Base-by-base conservation (phyloP, 495 filamentous ascomycete species). In the Schizothecium vesticola region DNA sequence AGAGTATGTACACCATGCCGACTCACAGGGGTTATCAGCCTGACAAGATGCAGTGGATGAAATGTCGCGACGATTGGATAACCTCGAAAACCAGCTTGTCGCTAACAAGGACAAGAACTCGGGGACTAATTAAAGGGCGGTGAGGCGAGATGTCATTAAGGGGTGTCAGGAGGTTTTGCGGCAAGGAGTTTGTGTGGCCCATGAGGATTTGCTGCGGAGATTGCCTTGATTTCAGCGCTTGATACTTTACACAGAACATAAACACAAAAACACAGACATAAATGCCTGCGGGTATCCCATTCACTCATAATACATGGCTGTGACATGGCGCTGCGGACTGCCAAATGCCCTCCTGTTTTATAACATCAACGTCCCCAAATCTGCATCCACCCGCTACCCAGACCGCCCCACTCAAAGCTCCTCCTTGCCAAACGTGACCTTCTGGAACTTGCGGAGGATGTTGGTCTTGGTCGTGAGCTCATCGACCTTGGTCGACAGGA, bases 31-130 rank as follows among this genome's bases (percentile, higher is more conserved):
- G 12, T 16, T 43, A 43, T 19, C 24, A 33, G 7, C 25, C 26
- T 36, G 3, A 23, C n/a, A 51, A 51, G 33, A 31, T 51, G 31
- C 70, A 97, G 93, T 98, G 89, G 94, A 98, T 73, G 95, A 97
- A 65, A 97, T 98, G 94, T 89, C 92, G 13, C 84, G 89, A 68
- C 90, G 94, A 21, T 80, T 98, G 5, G 94, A 98, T 75, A 91
- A 90, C 61, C 86, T 98, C 36, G 94, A 98, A 78, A 84, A 90
- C 56, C 89, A 89, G 21, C 79, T 94, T 33, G 82, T 86, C 71
- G 80, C 81, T 11, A 82, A 77, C 64, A 82, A 82, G 63, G 82
- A 85, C 29, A 84, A 80, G 33, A 73, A 67, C 36, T 66, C 69
- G 60, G 67, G 66, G 59, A 56, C 66, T 10, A 58, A 43, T 61